phyloP scores from a whole-genome alignment of 495 filamentous ascomycete species.

The Hypomontagnella submonticulosa region DNA sequence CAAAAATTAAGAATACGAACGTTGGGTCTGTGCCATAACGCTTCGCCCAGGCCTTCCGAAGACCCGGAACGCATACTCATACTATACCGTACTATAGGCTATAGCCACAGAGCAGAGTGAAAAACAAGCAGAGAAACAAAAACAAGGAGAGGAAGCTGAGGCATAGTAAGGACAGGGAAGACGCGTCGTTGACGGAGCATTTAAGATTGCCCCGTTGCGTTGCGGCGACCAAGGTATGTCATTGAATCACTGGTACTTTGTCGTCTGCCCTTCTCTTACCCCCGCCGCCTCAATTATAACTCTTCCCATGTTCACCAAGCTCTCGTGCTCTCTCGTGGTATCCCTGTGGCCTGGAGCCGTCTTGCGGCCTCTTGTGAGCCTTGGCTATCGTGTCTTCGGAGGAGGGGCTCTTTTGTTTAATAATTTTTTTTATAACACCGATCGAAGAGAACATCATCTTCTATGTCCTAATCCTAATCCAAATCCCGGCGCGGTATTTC shows the following conservation, averaged over 20 bases:
- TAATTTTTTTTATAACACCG: background rate
- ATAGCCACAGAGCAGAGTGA: conserved; percentile 1
- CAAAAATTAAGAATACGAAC: conserved; percentile 27
- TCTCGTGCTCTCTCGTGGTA: conserved; percentile 37
- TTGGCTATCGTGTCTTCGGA: conserved; percentile 25
- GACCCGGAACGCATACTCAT: background rate
- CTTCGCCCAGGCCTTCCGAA: conserved; percentile 7
- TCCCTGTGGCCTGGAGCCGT: conserved; percentile 28
- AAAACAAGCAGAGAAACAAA: conserved; percentile 5
- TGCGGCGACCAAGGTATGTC: conserved; percentile 37
- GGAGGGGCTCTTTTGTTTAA: too few relatives aligned
- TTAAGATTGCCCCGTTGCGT: conserved; percentile 31
- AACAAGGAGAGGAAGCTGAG: conserved; percentile 2
- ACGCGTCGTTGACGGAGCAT: conserved; percentile 24
- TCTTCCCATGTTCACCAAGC: conserved; percentile 13
- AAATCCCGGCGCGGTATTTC: conserved; percentile 22
- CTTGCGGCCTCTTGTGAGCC: conserved; percentile 20
- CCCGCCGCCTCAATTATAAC: conserved; percentile 6
- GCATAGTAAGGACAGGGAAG: conserved; percentile 19
- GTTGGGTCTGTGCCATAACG: conserved; percentile 30
- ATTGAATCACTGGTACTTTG: conserved; percentile 19
- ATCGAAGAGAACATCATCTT: background rate
- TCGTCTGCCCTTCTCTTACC: conserved; percentile 16
- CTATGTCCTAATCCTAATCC: background rate
- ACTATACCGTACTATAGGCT: background rate